Evolutionary conservation across 768 basidiomycete species (phyloP).

Genomic region (Fomitopsis serialis): DNA sequence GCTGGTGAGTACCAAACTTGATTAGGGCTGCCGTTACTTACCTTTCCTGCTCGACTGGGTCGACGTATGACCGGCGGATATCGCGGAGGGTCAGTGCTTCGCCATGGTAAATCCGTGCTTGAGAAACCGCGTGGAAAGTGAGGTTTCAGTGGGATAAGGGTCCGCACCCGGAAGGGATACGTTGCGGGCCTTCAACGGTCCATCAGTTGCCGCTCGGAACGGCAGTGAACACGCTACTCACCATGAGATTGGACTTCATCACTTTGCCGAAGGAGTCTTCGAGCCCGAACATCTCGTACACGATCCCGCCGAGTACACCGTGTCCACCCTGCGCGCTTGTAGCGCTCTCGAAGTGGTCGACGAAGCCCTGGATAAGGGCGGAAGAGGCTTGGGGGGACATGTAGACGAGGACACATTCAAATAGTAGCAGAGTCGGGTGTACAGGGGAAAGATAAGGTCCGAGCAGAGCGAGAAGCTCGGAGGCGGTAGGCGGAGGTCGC

Average conservation of each 20-base stretch:
- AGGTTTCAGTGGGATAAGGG: slow-evolving; percentile 52
- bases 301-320: slow-evolving; percentile 46
- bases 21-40: no score
- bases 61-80: slow-evolving; percentile 51
- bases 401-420: slow-evolving; percentile 93
- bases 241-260: slow-evolving; percentile 86
- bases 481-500: slow-evolving; percentile 68
- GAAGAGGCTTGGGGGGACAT: slow-evolving; percentile 59
- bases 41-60: slow-evolving; percentile 50
- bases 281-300: slow-evolving; percentile 94
- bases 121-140: slow-evolving; percentile 57
- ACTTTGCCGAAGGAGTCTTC: slow-evolving; percentile 87
- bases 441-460: slow-evolving; percentile 47
- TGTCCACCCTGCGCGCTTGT: neutral
- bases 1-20: neutral
- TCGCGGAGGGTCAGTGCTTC: slow-evolving; percentile 58
- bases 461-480: slow-evolving; percentile 39
- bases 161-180: slow-evolving; percentile 70
- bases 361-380: slow-evolving; percentile 69
- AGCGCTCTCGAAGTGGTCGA: slow-evolving; percentile 36
- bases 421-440: slow-evolving; percentile 78
- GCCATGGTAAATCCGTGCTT: slow-evolving; percentile 49
- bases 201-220: neutral
- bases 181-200: slow-evolving; percentile 52
- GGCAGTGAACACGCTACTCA: slow-evolving; percentile 24